Evolutionary conservation across 2,329 filamentous ascomycete species (phyloP).

Genomic region (Fusarium graminum): DNA sequence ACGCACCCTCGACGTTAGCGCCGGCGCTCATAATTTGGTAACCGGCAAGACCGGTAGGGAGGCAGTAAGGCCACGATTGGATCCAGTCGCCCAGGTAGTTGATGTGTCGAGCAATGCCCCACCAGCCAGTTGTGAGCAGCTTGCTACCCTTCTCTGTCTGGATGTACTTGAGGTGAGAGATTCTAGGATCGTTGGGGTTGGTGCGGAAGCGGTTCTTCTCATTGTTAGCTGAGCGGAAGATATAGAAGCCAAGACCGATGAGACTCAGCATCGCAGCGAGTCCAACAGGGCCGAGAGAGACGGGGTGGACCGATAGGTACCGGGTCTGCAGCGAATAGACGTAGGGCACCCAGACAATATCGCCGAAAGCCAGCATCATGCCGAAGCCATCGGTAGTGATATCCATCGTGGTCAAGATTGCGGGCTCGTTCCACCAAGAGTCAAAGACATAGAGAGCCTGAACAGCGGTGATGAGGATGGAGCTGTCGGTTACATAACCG

Average conservation of each 20-base stretch:
- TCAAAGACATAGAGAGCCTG: conserved; percentile 89
- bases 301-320: conserved; percentile 85
- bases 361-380: conserved; percentile 94
- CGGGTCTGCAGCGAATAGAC: conserved; percentile 86
- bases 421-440: conserved; percentile 86
- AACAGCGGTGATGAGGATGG: conserved; percentile 80
- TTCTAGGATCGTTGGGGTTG: conserved; percentile 82
- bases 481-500: conserved; percentile 87
- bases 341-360: conserved; percentile 93
- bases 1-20: conserved; percentile 63
- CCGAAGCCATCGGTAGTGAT: conserved; percentile 94
- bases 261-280: conserved; percentile 74
- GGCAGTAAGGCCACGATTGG: conserved; percentile 89
- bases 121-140: conserved; percentile 89
- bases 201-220: conserved; percentile 96
- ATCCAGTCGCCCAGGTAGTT: conserved; percentile 98
- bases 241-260: conserved; percentile 81
- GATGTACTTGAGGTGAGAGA: conserved; percentile 86
- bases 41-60: conserved; percentile 87
- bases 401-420: conserved; percentile 93
- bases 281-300: conserved; percentile 78
- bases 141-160: conserved; percentile 85
- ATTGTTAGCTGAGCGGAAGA: conserved; percentile 94
- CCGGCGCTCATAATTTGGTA: conserved; percentile 76
- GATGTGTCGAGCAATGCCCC: conserved; percentile 91